Evolutionary conservation across 2,329 filamentous ascomycete species (phyloP).

Genomic region (Metarhizium guizhouense): DNA sequence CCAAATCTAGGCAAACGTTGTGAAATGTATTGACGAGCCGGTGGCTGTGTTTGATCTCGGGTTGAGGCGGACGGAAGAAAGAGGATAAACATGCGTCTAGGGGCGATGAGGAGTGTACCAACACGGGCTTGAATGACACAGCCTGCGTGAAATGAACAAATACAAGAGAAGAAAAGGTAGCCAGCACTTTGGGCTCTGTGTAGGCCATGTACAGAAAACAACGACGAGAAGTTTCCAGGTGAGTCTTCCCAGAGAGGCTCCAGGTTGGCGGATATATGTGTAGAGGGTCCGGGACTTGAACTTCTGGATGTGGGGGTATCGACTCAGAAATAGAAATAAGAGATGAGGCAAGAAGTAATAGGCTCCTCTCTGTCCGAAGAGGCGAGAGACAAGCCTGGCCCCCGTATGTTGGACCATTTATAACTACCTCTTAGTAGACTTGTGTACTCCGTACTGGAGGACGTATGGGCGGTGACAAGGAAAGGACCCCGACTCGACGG

Average conservation of each 20-base stretch:
- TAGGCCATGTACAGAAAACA: neutral
- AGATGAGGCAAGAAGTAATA: neutral
- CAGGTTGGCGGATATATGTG: neutral
- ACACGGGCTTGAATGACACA: neutral
- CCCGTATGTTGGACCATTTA: neutral
- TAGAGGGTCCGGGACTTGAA: neutral
- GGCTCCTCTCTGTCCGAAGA: neutral
- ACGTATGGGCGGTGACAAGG: neutral
- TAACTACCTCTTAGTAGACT: neutral
- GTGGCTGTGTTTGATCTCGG: neutral
- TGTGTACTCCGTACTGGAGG: neutral
- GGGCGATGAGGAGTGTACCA: neutral
- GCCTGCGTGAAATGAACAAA: neutral
- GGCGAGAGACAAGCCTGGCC: neutral
- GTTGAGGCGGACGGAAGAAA: neutral
- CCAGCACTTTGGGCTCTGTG: neutral
- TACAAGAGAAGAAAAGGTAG: neutral
- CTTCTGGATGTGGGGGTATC: neutral
- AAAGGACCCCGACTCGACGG: neutral
- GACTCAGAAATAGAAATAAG: neutral
- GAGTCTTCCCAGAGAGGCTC: neutral
- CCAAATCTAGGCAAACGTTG: neutral
- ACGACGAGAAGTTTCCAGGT: neutral
- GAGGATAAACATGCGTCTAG: conserved; percentile 1
- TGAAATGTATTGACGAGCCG: neutral